Percentiles rank a stretch among this genome's conserved stretches.
Conservation (phyloP, 1,284 basidiomycete genomes). For the Ustilago trichophora region DNA sequence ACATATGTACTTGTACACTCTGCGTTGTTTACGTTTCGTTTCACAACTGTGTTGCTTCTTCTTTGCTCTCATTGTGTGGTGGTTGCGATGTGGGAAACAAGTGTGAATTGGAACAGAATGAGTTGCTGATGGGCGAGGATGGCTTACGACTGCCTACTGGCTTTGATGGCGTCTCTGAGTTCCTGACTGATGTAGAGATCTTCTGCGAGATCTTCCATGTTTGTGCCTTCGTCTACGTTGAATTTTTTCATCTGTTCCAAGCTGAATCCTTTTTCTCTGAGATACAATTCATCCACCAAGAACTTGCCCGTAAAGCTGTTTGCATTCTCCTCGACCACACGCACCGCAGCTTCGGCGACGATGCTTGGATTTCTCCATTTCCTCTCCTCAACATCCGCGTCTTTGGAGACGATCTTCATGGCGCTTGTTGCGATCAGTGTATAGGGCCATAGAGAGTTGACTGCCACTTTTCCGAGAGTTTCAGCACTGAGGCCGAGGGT, state of each 20-base stretch:
- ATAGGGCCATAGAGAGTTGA: conserved; percentile 60
- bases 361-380: conserved; percentile 54
- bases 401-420: conserved; percentile 57
- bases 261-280: conserved; percentile 47
- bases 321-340: conserved; percentile 53
- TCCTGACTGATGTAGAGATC: conserved; percentile 62
- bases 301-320: conserved; percentile 39
- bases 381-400: conserved; percentile 47
- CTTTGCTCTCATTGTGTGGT: too few species aligned
- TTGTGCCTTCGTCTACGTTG: conserved; percentile 26
- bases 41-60: too few species aligned
- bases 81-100: too few species aligned
- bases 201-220: conserved; percentile 49
- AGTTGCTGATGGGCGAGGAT: too few species aligned
- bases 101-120: too few species aligned
- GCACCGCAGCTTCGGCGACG: conserved; percentile 59
- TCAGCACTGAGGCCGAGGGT: conserved; percentile 61
- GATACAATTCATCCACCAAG: conserved; percentile 64
- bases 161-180: conserved; percentile 49
- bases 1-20: conserved; percentile 16
- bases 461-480: conserved; percentile 42
- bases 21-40: too few species aligned
- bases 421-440: conserved; percentile 57
- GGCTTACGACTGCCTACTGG: conserved; percentile 4
- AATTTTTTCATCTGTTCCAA: conserved; percentile 36